A percentile compares a stretch with the other conserved stretches of the same genome.
phyloP scores from a whole-genome alignment of 257 asterid species.

The Echites panduratus region DNA sequence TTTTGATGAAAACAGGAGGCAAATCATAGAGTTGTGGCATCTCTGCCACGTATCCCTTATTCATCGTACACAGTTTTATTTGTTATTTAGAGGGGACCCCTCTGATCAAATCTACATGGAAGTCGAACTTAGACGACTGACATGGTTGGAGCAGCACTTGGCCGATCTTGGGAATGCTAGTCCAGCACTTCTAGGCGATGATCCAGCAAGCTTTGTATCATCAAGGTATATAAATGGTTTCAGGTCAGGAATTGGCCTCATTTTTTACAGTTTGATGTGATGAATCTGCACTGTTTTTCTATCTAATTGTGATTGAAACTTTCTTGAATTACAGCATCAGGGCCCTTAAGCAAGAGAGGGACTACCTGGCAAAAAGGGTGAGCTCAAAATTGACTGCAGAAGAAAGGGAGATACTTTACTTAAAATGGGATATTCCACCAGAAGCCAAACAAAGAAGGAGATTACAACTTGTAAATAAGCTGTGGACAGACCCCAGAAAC shows the following conservation, averaged over 20 bases:
- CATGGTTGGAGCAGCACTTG: slow-evolving; percentile 87
- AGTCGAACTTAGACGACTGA: slow-evolving; percentile 80
- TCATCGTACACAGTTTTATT: slow-evolving; percentile 83
- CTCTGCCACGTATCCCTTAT: slow-evolving; percentile 84
- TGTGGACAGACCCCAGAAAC: slow-evolving; percentile 82
- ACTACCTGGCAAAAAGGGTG: slow-evolving; percentile 79
- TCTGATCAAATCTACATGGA: slow-evolving; percentile 89
- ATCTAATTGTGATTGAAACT: neutral
- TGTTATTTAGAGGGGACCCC: slow-evolving; percentile 76
- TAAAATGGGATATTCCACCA: slow-evolving; percentile 77
- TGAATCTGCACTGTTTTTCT: no score
- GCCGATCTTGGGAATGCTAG: slow-evolving; percentile 96
- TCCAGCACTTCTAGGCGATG: slow-evolving; percentile 94
- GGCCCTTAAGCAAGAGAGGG: slow-evolving; percentile 92
- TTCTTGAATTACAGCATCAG: slow-evolving; percentile 48
- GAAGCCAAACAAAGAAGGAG: slow-evolving; percentile 78
- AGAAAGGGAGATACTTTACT: slow-evolving; percentile 73
- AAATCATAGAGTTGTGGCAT: slow-evolving; percentile 92
- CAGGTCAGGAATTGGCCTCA: neutral
- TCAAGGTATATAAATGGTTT: slow-evolving; percentile 47
- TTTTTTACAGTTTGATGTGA: neutral
- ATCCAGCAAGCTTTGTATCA: slow-evolving; percentile 80
- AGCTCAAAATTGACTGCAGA: slow-evolving; percentile 61
- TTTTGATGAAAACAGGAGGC: slow-evolving; percentile 80
- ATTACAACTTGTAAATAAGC: slow-evolving; percentile 64